A percentile compares a stretch with the other conserved stretches of the same genome.
Evolutionary conservation across 2,329 filamentous ascomycete species (phyloP).

Genomic region (Cordyceps militaris): DNA sequence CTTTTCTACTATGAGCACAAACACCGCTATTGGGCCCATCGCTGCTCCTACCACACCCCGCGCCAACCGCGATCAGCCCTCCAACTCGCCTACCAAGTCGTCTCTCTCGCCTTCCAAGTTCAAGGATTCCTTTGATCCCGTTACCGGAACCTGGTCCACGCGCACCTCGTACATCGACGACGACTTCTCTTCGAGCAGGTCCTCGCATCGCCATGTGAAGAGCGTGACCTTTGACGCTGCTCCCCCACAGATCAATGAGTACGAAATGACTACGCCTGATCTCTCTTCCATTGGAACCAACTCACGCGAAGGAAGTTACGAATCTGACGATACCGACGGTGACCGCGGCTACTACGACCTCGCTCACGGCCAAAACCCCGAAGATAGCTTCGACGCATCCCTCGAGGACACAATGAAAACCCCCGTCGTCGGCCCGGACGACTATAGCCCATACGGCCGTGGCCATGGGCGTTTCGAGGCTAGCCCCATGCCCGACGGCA

Average conservation of each 20-base stretch:
- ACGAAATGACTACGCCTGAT: constrained; percentile 95
- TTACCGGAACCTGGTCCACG: constrained; percentile 61
- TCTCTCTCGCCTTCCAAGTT: constrained; percentile 66
- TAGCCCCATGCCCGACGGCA: constrained; percentile 58
- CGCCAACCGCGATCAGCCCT: constrained; percentile 54
- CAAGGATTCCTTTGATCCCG: constrained; percentile 62
- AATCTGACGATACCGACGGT: constrained; percentile 70
- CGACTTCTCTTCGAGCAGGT: constrained; percentile 56
- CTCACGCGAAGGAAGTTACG: constrained; percentile 88
- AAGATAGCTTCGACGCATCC: constrained; percentile 93
- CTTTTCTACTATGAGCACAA: constrained; percentile 51
- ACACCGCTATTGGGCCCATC: constrained; percentile 33
- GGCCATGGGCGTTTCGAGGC: constrained; percentile 47
- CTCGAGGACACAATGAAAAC: constrained; percentile 96
- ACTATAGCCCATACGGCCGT: constrained; percentile 58
- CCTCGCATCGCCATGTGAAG: constrained; percentile 79
- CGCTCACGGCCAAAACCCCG: constrained; percentile 38
- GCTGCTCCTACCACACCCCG: constrained; percentile 30
- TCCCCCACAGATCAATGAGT: constrained; percentile 92
- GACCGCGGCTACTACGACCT: constrained; percentile 59
- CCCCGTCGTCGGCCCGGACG: constrained; percentile 92
- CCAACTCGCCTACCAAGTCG: constrained; percentile 74
- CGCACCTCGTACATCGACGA: constrained; percentile 53
- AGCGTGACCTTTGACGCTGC: constrained; percentile 95
- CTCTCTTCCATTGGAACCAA: constrained; percentile 86